These are phyloP conservation scores for Crithidia thermophila DNA, from an alignment of 208 protist genomes.

Conservation along the genomic window DNA sequence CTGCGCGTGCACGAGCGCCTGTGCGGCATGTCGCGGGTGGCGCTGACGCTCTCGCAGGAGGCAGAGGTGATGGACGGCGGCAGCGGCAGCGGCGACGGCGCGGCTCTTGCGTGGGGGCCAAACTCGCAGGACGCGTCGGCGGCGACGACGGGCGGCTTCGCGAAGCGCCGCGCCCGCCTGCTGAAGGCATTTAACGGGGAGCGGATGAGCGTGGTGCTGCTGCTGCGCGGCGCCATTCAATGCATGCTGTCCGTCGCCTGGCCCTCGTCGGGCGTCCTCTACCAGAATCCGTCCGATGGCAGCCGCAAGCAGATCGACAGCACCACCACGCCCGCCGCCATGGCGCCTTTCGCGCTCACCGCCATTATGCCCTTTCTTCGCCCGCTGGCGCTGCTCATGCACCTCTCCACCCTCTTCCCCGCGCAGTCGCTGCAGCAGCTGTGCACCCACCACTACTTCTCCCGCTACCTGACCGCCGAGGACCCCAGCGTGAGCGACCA, in stretches of 20 bases:
- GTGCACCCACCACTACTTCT: conserved; percentile 57
- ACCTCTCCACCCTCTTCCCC: conserved; percentile 69
- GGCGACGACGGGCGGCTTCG: conserved; percentile 1
- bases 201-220: conserved; percentile 49
- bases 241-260: conserved; percentile 79
- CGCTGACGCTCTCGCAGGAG: conserved; percentile 32
- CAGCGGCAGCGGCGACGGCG: not conserved
- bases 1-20: conserved; percentile 66
- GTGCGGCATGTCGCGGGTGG: conserved; percentile 48
- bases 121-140: too few species aligned
- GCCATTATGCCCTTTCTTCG: conserved; percentile 60
- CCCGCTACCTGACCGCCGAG: conserved; percentile 45
- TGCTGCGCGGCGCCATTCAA: conserved; percentile 50
- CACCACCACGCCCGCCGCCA: conserved; percentile 27
- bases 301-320: conserved; percentile 15
- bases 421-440: conserved; percentile 51
- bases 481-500: conserved; percentile 45
- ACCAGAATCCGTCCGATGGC: conserved; percentile 36
- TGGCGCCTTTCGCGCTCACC: conserved; percentile 46
- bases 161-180: conserved; percentile 27
- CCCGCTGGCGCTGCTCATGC: conserved; percentile 62
- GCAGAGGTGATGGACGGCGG: conserved; percentile 11
- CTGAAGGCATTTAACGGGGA: conserved; percentile 59
- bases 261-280: conserved; percentile 81
- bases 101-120: too few species aligned